Base-by-base conservation (phyloP, 2,329 filamentous ascomycete species). In the Xylariaceae sp. region DNA sequence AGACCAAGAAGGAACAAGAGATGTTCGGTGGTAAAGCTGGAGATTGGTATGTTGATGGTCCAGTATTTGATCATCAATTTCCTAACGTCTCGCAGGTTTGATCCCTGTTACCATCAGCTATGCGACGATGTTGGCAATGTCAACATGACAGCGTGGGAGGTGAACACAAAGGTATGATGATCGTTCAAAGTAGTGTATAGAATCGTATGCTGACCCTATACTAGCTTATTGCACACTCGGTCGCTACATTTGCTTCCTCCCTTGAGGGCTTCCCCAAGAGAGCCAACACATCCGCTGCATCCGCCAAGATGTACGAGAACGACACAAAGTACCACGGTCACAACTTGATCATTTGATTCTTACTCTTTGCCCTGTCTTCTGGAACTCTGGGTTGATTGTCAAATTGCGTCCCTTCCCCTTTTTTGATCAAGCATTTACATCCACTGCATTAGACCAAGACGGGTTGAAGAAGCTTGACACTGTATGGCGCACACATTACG, bases 231-330 rank as follows among this genome's bases (percentile, higher is more conserved):
- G 84, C 85, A 3, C 81, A 86, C 62, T 81, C 81, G 1, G 78
- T 87, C n/a, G 85, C 83, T 1, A 83, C 79, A 0, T 88, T 79
- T 53, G 83, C 83, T 9, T 59, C 66, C 3, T 84, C 80, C 0
- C 81, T 87, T 49, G 68, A 83, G 4, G 78, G 73, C 9, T 84
- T 87, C 63, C 83, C 83, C 1, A 60, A 79, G 62, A 68, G 80
- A 19, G 62, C 61, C 1, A 54, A 62, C 9, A 50, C 62, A 2
- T 32, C 36, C 16, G 22, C 11, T 11, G 53, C 48, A 30, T 44
- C 48, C 19, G 47, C 50, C 9, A 47, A 50, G n/a, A 40, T 48
- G 1, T 67, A 70, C 38, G 54, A 60, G n/a, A 43, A 60, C 44
- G 56, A 57, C 38, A 52, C 58, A 41, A 73, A 72, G 62, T 78